Percentiles rank a stretch among this genome's conserved stretches.
These are phyloP conservation scores for Groenewaldozyma tartarivorans DNA, from an alignment of 805 yeast species.

Conservation along the genomic window DNA sequence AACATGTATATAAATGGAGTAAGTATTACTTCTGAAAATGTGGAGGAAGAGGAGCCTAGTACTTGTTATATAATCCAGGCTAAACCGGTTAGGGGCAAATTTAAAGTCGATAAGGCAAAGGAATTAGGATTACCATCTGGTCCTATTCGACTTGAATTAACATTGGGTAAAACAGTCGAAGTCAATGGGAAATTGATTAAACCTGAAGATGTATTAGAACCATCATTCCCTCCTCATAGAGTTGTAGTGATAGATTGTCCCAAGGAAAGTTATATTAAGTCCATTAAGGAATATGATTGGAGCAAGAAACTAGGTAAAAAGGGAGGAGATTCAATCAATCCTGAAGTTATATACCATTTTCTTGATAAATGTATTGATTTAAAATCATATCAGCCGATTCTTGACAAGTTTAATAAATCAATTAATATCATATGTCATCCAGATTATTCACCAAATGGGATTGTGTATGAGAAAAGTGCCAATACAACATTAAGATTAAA, in stretches of 20 bases:
- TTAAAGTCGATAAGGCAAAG: slow-evolving; percentile 54
- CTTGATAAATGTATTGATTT: slow-evolving; percentile 53
- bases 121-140: slow-evolving; percentile 65
- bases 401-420: background rate
- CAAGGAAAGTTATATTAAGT: slow-evolving; percentile 32
- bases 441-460: slow-evolving; percentile 47
- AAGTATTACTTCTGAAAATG: background rate
- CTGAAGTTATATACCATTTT: slow-evolving; percentile 62
- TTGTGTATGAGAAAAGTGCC: slow-evolving; percentile 51
- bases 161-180: slow-evolving; percentile 52
- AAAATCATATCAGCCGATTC: background rate
- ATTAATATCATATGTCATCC: slow-evolving; percentile 71
- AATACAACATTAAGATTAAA: slow-evolving; percentile 20
- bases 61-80: slow-evolving; percentile 50
- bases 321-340: slow-evolving; percentile 4
- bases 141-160: slow-evolving; percentile 44
- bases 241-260: slow-evolving; percentile 72
- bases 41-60: slow-evolving; percentile 1
- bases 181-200: slow-evolving; percentile 48
- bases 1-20: slow-evolving; percentile 20
- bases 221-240: slow-evolving; percentile 47
- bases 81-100: slow-evolving; percentile 66
- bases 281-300: slow-evolving; percentile 5
- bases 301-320: background rate
- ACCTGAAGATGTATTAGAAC: slow-evolving; percentile 68